These are phyloP conservation scores for Pestalotiopsis sp. DNA, from an alignment of 2,329 filamentous ascomycete genomes.

Conservation along the genomic window DNA sequence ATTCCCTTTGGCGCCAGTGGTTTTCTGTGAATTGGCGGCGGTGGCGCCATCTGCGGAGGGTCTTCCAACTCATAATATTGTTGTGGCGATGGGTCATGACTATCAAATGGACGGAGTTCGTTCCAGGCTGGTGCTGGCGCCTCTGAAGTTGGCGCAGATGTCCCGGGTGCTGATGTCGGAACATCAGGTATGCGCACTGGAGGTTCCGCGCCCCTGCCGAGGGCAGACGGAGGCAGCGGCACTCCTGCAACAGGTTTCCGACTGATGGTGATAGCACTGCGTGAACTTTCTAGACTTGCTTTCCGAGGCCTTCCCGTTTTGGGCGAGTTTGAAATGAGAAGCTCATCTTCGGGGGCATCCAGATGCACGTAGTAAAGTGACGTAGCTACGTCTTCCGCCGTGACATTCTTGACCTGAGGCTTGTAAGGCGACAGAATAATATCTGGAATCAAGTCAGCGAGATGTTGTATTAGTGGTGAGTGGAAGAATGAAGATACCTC, in stretches of 20 bases:
- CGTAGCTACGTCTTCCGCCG: conserved; percentile 80
- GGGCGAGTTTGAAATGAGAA: conserved; percentile 38
- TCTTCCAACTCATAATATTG: background rate
- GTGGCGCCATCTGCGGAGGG: background rate
- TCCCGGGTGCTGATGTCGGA: background rate
- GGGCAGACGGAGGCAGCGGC: background rate
- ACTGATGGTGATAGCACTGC: conserved; percentile 41
- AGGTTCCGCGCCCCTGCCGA: conserved; percentile 14
- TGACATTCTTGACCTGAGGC: conserved; percentile 86
- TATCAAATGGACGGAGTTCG: background rate
- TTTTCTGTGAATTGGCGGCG: conserved; percentile 1
- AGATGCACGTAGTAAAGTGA: conserved; percentile 93
- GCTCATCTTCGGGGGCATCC: conserved; percentile 61
- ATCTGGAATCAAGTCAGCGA: conserved; percentile 55
- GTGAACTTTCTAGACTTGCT: conserved; percentile 47
- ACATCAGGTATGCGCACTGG: conserved; percentile 9
- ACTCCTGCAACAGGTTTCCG: conserved; percentile 52
- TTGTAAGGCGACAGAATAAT: conserved; percentile 91
- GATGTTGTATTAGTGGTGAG: background rate
- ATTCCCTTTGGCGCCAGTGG: background rate
- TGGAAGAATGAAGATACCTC: conserved; percentile 57
- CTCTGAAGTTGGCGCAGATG: background rate
- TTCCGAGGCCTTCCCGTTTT: conserved; percentile 21
- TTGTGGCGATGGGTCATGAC: background rate
- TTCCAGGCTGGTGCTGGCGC: background rate